These are phyloP conservation scores for Pichia nakasei DNA, from an alignment of 805 yeast genomes.

Conservation along the genomic window DNA sequence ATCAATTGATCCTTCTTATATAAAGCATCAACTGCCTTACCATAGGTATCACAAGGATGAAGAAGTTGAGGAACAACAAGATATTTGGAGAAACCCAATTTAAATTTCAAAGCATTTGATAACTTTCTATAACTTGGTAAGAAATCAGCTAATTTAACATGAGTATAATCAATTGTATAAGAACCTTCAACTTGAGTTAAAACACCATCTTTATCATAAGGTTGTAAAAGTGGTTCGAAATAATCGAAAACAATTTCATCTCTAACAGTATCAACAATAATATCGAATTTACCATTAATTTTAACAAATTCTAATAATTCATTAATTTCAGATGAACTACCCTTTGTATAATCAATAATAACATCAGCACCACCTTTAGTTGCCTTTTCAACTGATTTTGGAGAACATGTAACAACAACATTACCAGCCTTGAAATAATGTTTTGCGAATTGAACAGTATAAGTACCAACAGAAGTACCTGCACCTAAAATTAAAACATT, in stretches of 20 bases:
- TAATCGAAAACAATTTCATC: constrained; percentile 32
- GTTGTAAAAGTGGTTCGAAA: constrained; percentile 36
- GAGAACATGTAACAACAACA: constrained; percentile 45
- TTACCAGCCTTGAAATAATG: constrained; percentile 35
- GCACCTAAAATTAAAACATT: constrained; percentile 64
- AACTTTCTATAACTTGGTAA: constrained; percentile 17
- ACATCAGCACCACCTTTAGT: constrained; percentile 43
- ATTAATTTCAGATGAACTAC: constrained; percentile 28
- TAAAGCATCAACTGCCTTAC: constrained; percentile 33
- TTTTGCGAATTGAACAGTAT: constrained; percentile 48
- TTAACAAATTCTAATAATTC: constrained; percentile 27
- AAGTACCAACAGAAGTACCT: constrained; percentile 58
- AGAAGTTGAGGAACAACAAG: constrained; percentile 4
- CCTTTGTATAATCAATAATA: constrained; percentile 48
- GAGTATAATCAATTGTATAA: constrained; percentile 28
- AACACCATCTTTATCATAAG: constrained; percentile 36
- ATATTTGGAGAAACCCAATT: neutral
- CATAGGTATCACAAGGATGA: constrained; percentile 8
- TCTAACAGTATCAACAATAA: constrained; percentile 62
- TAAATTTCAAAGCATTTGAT: constrained; percentile 4
- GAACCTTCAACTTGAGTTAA: constrained; percentile 56
- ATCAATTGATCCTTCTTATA: constrained; percentile 36
- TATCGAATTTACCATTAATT: constrained; percentile 44
- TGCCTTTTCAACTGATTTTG: constrained; percentile 20
- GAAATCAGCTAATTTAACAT: constrained; percentile 17